phyloP scores from a whole-genome alignment of 495 filamentous ascomycete species.

The Barbatosphaeria neglecta region DNA sequence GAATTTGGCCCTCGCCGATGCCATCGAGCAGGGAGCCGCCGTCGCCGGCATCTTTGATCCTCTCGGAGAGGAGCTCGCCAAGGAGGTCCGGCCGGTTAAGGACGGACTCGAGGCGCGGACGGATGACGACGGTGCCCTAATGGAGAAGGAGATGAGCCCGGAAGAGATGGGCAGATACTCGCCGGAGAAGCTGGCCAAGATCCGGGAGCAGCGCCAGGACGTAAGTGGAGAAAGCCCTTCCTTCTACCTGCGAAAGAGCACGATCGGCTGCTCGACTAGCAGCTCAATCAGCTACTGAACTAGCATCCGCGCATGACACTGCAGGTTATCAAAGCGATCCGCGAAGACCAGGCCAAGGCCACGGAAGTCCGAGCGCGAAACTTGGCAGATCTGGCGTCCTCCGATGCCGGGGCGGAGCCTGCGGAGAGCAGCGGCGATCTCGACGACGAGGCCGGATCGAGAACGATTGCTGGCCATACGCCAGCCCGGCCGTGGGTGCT shows the following conservation, averaged over 20 bases:
- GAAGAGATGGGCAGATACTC: slow-evolving; percentile 35
- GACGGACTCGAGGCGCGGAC: slow-evolving; percentile 20
- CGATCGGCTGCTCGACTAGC: too few relatives aligned
- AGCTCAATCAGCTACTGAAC: too few relatives aligned
- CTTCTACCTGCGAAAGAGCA: too few relatives aligned
- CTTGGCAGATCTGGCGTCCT: neutral
- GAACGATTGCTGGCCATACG: neutral
- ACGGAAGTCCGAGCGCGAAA: neutral
- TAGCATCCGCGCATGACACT: neutral
- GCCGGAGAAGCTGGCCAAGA: slow-evolving; percentile 21
- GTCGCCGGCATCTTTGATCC: slow-evolving; percentile 17
- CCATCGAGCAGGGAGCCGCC: slow-evolving; percentile 15
- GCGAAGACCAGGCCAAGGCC: neutral
- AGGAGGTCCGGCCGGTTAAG: slow-evolving; percentile 15
- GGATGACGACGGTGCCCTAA: slow-evolving; percentile 30
- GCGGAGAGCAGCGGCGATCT: neutral
- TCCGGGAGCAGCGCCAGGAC: slow-evolving; percentile 29
- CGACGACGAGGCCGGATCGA: neutral
- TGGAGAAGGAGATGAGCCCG: slow-evolving; percentile 37
- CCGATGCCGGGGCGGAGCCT: neutral
- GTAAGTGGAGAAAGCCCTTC: slow-evolving; percentile 10
- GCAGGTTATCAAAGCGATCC: neutral
- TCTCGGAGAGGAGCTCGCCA: slow-evolving; percentile 9
- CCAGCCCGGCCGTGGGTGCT: slow-evolving; percentile 24
- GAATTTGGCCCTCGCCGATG: slow-evolving; percentile 29